phyloP scores from a whole-genome alignment of 768 basidiomycete genomes.

The Serendipita sp. region DNA sequence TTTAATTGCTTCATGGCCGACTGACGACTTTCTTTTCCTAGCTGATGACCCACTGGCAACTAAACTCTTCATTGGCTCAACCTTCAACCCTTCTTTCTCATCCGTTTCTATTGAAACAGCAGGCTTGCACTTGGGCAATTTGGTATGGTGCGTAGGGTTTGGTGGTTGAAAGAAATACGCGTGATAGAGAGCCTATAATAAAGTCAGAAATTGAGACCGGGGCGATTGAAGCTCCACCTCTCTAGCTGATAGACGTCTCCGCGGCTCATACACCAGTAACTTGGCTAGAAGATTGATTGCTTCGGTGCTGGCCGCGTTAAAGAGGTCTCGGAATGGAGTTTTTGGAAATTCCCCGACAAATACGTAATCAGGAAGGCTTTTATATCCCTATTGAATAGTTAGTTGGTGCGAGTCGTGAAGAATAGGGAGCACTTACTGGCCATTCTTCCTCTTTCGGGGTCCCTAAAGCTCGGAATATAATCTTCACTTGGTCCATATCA shows the following conservation, averaged over 20 bases:
- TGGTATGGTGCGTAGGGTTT: constrained; percentile 73
- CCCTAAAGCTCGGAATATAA: constrained; percentile 83
- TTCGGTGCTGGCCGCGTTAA: constrained; percentile 79
- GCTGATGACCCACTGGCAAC: background rate
- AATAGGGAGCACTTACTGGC: constrained; percentile 45
- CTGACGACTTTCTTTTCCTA: constrained; percentile 1
- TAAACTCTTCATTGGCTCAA: background rate
- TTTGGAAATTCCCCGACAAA: constrained; percentile 75
- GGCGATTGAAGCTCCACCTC: constrained; percentile 35
- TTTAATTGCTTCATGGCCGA: background rate
- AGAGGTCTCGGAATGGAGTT: constrained; percentile 65
- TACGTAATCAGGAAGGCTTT: constrained; percentile 78
- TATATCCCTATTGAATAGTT: constrained; percentile 48
- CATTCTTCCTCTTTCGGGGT: constrained; percentile 95
- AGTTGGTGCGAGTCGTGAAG: background rate
- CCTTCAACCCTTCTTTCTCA: background rate
- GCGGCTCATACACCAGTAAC: constrained; percentile 74
- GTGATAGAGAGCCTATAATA: constrained; percentile 58
- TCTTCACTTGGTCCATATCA: constrained; percentile 94
- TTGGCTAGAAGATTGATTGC: constrained; percentile 66
- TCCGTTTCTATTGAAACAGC: background rate
- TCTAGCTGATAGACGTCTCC: constrained; percentile 58
- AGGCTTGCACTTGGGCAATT: constrained; percentile 48
- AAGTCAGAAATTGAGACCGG: background rate
- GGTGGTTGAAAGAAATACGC: constrained; percentile 77